phyloP scores from a whole-genome alignment of 148 eudicot species.

The Dianthus caryophyllus region DNA sequence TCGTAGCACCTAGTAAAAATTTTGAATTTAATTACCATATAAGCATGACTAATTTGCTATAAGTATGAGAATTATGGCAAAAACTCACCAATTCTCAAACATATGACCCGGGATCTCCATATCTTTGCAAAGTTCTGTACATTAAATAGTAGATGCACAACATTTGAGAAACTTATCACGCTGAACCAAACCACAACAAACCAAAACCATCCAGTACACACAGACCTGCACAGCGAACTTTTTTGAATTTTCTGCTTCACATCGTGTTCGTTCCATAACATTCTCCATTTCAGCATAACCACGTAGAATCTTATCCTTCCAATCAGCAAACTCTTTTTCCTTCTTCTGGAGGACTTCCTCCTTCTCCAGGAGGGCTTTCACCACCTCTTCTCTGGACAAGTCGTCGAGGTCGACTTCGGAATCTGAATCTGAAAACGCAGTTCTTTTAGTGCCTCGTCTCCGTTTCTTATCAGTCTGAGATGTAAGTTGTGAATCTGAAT shows the following conservation, averaged over 20 bases:
- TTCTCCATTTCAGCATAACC: conserved; percentile 84
- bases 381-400: conserved; percentile 60
- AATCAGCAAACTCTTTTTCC: conserved; percentile 49
- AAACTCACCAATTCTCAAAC: too few relatives aligned
- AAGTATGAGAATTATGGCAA: too few relatives aligned
- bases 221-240: conserved; percentile 91
- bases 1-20: too few relatives aligned
- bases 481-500: conserved; percentile 18
- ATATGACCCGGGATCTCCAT: too few relatives aligned
- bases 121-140: conserved; percentile 84
- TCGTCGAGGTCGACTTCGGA: conserved; percentile 47
- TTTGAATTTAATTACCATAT: too few relatives aligned
- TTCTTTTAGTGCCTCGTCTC: conserved; percentile 38
- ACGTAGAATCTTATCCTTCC: conserved; percentile 73
- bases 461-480: conserved; percentile 30
- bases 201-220: background rate
- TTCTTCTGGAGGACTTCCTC: conserved; percentile 45
- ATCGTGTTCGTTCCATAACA: conserved; percentile 69
- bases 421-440: conserved; percentile 56
- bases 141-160: conserved; percentile 4
- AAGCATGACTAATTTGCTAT: too few relatives aligned
- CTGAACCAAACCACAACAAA: background rate
- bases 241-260: conserved; percentile 81
- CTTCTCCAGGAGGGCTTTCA: conserved; percentile 65
- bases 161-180: conserved; percentile 2